Evolutionary conservation across 176 grass and related monocot genomes (phyloP).

Genomic region (Poa annua): DNA sequence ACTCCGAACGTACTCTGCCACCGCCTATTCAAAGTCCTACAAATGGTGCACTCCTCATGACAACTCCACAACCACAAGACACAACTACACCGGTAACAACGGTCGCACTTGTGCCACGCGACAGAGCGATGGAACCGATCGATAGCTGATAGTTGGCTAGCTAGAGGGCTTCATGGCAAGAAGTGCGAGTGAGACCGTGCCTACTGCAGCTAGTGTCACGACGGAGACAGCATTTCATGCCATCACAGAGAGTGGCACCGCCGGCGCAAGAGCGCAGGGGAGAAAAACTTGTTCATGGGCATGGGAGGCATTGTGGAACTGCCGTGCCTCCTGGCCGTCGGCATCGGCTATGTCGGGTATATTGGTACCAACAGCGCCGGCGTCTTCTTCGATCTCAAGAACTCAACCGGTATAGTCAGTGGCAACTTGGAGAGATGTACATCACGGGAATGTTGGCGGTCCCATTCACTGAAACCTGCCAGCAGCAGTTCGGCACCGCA

Average conservation of each 20-base stretch:
- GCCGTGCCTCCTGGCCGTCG: slow-evolving; percentile 49
- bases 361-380: slow-evolving; percentile 53
- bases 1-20: neutral
- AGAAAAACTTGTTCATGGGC: no score
- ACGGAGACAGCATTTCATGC: neutral
- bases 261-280: no score
- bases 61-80: neutral
- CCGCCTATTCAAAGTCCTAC: neutral
- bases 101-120: neutral
- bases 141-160: neutral
- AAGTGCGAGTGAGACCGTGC: slow-evolving; percentile 23
- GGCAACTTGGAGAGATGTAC: no score
- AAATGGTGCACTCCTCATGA: neutral
- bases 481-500: no score
- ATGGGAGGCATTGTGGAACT: neutral
- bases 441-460: no score
- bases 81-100: no score
- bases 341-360: slow-evolving; percentile 37
- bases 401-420: no score
- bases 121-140: no score
- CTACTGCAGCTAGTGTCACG: neutral
- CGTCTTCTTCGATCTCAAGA: slow-evolving; percentile 11
- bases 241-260: neutral
- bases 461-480: no score
- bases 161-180: slow-evolving; percentile 28